Percentiles rank a stretch among this genome's conserved stretches.
Conservation (phyloP, 2,329 filamentous ascomycete genomes). For the Penicillium sp. region DNA sequence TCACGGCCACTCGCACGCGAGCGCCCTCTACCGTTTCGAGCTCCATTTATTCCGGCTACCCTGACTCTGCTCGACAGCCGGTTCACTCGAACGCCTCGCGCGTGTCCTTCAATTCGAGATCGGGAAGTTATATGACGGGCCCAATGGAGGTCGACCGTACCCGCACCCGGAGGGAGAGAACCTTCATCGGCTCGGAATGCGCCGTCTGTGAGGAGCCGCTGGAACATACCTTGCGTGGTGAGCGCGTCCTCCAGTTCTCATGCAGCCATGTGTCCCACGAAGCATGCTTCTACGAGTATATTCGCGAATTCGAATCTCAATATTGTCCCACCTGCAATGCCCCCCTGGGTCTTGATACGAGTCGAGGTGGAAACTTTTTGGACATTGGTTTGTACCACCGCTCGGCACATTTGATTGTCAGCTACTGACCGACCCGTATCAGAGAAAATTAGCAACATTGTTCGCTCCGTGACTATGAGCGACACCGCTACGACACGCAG, state of each 20-base stretch:
- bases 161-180: constrained; percentile 81
- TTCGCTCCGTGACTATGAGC: constrained; percentile 72
- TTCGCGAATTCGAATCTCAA: constrained; percentile 89
- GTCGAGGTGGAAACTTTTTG: constrained; percentile 85
- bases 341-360: constrained; percentile 86
- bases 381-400: constrained; percentile 68
- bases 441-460: constrained; percentile 95
- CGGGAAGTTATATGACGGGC: constrained; percentile 55
- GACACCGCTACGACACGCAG: constrained; percentile 57
- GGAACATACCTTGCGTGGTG: constrained; percentile 90
- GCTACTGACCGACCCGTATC: constrained; percentile 27
- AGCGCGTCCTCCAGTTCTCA: constrained; percentile 91
- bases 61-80: constrained; percentile 17
- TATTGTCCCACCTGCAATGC: constrained; percentile 93
- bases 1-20: constrained; percentile 23
- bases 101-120: constrained; percentile 37
- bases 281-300: constrained; percentile 98
- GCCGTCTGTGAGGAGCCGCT: constrained; percentile 95
- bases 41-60: constrained; percentile 19
- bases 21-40: constrained; percentile 26
- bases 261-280: constrained; percentile 97
- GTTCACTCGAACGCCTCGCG: constrained; percentile 33
- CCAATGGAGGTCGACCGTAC: constrained; percentile 73
- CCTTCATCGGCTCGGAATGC: constrained; percentile 92
- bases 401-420: background rate